Conservation (phyloP, 495 filamentous ascomycete genomes). For the Penicillium bovifimosum region DNA sequence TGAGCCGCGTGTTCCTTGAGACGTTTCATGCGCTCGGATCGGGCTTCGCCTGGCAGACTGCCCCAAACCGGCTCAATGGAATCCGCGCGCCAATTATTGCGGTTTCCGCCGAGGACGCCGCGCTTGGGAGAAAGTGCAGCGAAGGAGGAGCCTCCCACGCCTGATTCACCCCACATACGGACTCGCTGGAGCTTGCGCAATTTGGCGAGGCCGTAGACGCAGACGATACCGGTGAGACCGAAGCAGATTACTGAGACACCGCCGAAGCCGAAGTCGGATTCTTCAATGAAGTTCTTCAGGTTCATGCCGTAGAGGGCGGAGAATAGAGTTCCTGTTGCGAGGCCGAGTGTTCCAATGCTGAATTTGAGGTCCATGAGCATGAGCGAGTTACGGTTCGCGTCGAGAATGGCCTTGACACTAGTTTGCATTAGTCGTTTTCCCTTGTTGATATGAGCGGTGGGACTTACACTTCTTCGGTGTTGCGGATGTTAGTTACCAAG, state of each 20-base stretch:
- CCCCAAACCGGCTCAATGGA: conserved; percentile 43
- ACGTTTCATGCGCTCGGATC: conserved; percentile 39
- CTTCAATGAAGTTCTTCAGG: conserved; percentile 96
- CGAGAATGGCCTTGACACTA: conserved; percentile 92
- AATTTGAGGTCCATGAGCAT: conserved; percentile 98
- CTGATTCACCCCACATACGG: conserved; percentile 68
- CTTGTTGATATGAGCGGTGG: background rate
- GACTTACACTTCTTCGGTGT: conserved; percentile 94
- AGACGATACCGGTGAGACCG: conserved; percentile 68
- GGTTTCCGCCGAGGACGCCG: conserved; percentile 17
- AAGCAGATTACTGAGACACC: conserved; percentile 66
- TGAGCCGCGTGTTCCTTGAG: conserved; percentile 34
- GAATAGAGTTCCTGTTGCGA: conserved; percentile 88
- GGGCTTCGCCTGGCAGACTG: conserved; percentile 41
- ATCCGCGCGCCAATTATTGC: conserved; percentile 44
- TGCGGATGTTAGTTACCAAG: conserved; percentile 89
- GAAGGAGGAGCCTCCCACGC: conserved; percentile 32
- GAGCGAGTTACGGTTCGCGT: conserved; percentile 94
- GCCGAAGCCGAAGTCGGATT: conserved; percentile 83
- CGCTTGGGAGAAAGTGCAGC: conserved; percentile 26
- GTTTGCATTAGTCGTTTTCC: conserved; percentile 8
- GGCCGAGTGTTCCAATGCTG: conserved; percentile 85
- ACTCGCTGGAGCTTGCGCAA: conserved; percentile 83
- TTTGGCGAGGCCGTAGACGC: conserved; percentile 72
- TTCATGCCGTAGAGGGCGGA: conserved; percentile 99